Evolutionary conservation across 2,329 filamentous ascomycete genomes (phyloP).

Genomic region (Cordyceps cateniannulata): DNA sequence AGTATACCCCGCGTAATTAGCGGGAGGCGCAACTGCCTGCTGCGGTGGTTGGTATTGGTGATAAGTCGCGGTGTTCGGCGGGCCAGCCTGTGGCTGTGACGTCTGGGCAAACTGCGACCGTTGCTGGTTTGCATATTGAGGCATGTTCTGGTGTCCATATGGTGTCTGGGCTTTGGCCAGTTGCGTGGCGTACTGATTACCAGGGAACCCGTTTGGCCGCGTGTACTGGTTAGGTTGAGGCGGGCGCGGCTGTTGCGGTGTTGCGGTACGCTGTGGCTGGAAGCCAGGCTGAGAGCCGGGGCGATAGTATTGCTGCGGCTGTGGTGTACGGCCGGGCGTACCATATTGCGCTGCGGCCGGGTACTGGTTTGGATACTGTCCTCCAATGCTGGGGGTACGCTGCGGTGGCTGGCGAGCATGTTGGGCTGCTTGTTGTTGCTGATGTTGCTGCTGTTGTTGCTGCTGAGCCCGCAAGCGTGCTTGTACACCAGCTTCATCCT

Average conservation of each 20-base stretch:
- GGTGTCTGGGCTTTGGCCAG: conserved; percentile 46
- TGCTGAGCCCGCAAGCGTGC: conserved; percentile 39
- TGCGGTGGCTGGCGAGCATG: conserved; percentile 30
- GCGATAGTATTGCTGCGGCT: conserved; percentile 32
- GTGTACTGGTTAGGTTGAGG: conserved; percentile 44
- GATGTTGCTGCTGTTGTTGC: conserved; percentile 22
- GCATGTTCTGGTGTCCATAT: conserved; percentile 45
- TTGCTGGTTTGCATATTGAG: conserved; percentile 40
- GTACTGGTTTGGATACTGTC: conserved; percentile 38
- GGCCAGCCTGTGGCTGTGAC: conserved; percentile 31
- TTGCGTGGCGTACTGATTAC: conserved; percentile 41
- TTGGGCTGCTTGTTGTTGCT: conserved; percentile 23
- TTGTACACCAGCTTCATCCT: conserved; percentile 62
- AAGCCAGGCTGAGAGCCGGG: conserved; percentile 17
- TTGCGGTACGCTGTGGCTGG: conserved; percentile 29
- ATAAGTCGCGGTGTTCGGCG: conserved; percentile 27
- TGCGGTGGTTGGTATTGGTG: conserved; percentile 33
- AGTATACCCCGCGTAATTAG: conserved; percentile 30
- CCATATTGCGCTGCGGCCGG: conserved; percentile 39
- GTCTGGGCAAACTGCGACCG: conserved; percentile 38
- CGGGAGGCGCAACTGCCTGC: conserved; percentile 30
- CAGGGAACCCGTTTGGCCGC: conserved; percentile 39
- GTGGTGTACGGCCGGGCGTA: conserved; percentile 40
- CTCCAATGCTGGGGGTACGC: conserved; percentile 33
- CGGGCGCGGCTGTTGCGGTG: conserved; percentile 26